These are phyloP conservation scores for Hyaloscypha finlandica DNA, from an alignment of 495 filamentous ascomycete species.

Conservation along the genomic window DNA sequence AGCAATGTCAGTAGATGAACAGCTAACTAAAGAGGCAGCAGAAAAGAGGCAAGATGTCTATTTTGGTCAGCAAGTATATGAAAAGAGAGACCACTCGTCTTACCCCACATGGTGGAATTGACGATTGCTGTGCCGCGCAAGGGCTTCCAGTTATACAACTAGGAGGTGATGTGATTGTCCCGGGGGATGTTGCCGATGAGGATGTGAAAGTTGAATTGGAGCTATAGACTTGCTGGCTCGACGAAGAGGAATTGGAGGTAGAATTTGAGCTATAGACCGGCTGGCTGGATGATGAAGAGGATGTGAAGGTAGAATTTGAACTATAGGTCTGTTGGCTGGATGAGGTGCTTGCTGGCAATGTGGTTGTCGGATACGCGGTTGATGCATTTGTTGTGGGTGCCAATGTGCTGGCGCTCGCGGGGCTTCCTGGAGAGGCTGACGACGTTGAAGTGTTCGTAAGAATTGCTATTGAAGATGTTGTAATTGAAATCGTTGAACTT, in stretches of 20 bases:
- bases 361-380: background rate
- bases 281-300: background rate
- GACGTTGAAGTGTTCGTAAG: too few relatives aligned
- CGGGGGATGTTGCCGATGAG: background rate
- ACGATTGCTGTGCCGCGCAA: background rate
- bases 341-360: background rate
- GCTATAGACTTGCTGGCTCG: too few relatives aligned
- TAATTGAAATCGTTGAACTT: background rate
- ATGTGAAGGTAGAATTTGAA: background rate
- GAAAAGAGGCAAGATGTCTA: slow-evolving; percentile 11
- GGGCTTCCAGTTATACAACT: background rate
- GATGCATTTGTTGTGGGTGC: background rate
- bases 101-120: slow-evolving; percentile 8
- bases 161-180: slow-evolving; percentile 1
- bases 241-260: background rate
- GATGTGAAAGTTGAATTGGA: too few relatives aligned
- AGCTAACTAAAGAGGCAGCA: slow-evolving; percentile 10
- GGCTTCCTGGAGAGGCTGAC: too few relatives aligned
- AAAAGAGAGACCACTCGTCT: background rate
- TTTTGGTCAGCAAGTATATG: background rate
- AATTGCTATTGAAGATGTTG: background rate
- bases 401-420: background rate
- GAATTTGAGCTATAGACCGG: background rate
- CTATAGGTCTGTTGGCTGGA: background rate
- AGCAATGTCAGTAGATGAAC: background rate